Evolutionary conservation across 441 rosid species (phyloP).

Genomic region (Croton setiger): DNA sequence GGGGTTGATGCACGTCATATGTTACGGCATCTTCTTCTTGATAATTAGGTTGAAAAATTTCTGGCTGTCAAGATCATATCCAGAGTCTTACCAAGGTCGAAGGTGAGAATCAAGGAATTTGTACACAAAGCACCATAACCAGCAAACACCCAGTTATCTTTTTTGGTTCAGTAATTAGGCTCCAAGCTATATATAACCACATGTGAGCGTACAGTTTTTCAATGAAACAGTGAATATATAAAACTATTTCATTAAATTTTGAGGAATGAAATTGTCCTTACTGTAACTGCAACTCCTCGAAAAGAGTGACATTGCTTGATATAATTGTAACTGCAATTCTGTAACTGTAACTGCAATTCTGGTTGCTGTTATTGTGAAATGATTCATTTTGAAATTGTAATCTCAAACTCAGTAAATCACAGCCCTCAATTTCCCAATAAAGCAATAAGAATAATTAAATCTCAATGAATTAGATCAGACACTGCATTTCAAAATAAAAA

Average conservation of each 20-base stretch:
- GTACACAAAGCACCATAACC: neutral
- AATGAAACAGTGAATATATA: neutral
- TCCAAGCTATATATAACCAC: neutral
- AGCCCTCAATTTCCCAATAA: no score
- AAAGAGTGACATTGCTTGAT: neutral
- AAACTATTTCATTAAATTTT: neutral
- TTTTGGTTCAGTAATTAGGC: neutral
- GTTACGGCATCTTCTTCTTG: conserved; percentile 59
- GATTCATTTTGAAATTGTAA: no score
- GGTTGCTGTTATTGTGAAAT: no score
- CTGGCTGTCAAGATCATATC: conserved; percentile 50
- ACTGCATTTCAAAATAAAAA: no score
- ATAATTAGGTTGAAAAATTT: conserved; percentile 51
- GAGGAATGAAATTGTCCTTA: neutral
- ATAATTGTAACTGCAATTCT: no score
- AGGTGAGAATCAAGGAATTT: conserved; percentile 18
- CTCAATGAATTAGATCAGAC: no score
- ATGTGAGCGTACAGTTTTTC: neutral
- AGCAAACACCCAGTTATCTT: neutral
- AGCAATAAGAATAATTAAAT: no score
- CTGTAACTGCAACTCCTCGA: neutral
- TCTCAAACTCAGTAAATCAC: no score
- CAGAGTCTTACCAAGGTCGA: conserved; percentile 33
- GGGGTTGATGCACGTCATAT: conserved; percentile 58
- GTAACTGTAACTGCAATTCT: neutral